Base-by-base conservation (phyloP, 2,329 filamentous ascomycete genomes). In the Stylonectria norvegica region DNA sequence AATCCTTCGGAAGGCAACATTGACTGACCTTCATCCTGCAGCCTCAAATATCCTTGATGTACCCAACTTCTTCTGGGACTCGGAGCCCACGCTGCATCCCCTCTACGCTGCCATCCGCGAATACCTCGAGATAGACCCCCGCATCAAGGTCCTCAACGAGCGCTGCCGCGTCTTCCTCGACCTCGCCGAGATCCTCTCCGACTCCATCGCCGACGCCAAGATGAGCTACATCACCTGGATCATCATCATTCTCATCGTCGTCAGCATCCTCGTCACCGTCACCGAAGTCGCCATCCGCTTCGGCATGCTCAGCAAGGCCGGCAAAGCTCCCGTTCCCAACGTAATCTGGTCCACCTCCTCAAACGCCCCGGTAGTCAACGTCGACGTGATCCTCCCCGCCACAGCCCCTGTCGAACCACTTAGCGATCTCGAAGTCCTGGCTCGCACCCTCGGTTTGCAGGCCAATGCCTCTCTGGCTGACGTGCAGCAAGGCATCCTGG, bases 201-300 rank as follows among this genome's bases (percentile, higher is more conserved):
- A 98, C 66, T 88, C 82, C 2, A 90, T 96, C 39, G 88, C 88
- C 16, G 89, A 97, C 62, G 85, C 87, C 52, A 96, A 95, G 64
- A 97, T 96, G 86, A 95, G 89, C 53, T 76, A 78, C 51, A 95
- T 96, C 61, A 98, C 93, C 1, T 97, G 91, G 91, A 97, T 98
- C 64, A 85, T 97, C 64, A 98, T 98, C 57, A 76, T 95, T 32
- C 78, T 98, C 32, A 98, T 98, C 60, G 66, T 94, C 33, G 72
- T 97, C 52, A 91, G 85, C 60, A 97, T 98, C 57, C 72, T 89
- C 37, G 89, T 98, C 38, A 97, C 93, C 2, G 85, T 88, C 36
- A 83, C 85, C 4, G 93, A 98, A 67, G 91, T 97, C 7, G 80
- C 85, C 39, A 70, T 98, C 36, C 78, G 93, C 5, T 97, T 97